Evolutionary conservation across 371 early-diverging fungal species (phyloP).

Genomic region (Mucor saturninus): DNA sequence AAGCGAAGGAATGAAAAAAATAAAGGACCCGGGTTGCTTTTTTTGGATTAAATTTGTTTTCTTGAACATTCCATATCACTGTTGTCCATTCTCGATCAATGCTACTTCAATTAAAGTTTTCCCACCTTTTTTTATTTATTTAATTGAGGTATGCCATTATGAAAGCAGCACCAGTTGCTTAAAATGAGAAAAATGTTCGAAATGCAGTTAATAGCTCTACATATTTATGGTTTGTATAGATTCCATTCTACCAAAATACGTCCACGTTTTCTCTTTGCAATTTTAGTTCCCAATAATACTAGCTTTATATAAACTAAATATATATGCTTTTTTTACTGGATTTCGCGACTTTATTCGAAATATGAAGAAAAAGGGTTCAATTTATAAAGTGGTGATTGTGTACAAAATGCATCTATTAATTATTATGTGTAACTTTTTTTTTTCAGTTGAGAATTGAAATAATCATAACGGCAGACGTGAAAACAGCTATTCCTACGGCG

Average conservation of each 20-base stretch:
- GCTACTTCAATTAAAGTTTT: slow-evolving; percentile 1
- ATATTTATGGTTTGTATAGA: no score
- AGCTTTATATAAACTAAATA: neutral
- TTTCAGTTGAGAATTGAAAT: slow-evolving; percentile 27
- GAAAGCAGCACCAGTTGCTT: no score
- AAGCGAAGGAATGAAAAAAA: neutral
- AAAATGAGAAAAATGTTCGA: no score
- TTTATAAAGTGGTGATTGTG: neutral
- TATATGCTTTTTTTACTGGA: neutral
- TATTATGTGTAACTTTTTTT: neutral
- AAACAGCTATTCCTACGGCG: slow-evolving; percentile 35
- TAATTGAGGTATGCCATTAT: no score
- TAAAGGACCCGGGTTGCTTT: neutral
- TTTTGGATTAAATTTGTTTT: neutral
- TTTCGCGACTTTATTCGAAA: neutral
- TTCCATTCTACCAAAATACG: no score
- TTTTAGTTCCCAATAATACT: no score
- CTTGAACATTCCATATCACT: neutral
- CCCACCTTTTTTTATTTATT: neutral
- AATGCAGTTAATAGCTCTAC: no score
- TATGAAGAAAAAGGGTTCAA: neutral
- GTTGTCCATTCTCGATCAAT: slow-evolving; percentile 5
- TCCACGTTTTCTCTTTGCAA: no score
- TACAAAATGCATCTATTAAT: slow-evolving; percentile 4
- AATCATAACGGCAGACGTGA: slow-evolving; percentile 34